Percentiles rank a stretch among this genome's conserved stretches.
Evolutionary conservation across 805 yeast species (phyloP).

Genomic region (Pichia gijzeniarum): DNA sequence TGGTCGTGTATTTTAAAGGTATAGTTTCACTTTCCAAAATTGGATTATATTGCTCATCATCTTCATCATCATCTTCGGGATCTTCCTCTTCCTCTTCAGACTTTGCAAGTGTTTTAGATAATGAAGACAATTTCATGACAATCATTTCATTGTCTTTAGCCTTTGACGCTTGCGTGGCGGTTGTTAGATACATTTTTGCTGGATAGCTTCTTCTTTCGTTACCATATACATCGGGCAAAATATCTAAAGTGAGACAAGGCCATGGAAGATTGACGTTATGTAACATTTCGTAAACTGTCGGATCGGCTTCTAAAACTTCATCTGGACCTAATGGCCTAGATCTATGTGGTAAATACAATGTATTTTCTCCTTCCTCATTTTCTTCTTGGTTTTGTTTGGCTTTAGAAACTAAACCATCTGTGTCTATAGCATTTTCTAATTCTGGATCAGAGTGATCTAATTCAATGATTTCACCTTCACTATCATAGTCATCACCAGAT

Average conservation of each 20-base stretch:
- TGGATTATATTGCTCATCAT: constrained; percentile 65
- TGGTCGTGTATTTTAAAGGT: constrained; percentile 76
- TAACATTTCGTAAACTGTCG: constrained; percentile 91
- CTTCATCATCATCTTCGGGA: constrained; percentile 66
- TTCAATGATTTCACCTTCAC: constrained; percentile 85
- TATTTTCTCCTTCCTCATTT: constrained; percentile 17
- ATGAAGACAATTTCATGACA: constrained; percentile 73
- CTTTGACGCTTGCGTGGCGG: constrained; percentile 90
- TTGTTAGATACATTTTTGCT: constrained; percentile 74
- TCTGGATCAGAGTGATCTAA: constrained; percentile 56
- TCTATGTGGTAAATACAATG: constrained; percentile 80
- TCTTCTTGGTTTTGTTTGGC: constrained; percentile 33
- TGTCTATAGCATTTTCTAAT: constrained; percentile 42
- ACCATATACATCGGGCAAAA: constrained; percentile 82
- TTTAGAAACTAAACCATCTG: constrained; percentile 55
- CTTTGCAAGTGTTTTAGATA: constrained; percentile 80
- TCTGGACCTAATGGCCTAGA: constrained; percentile 90
- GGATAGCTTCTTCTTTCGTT: constrained; percentile 86
- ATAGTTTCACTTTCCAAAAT: constrained; percentile 79
- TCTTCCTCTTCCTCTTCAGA: constrained; percentile 75
- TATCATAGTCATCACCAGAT: constrained; percentile 86
- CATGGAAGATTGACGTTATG: constrained; percentile 92
- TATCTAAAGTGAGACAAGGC: constrained; percentile 92
- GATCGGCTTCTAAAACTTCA: constrained; percentile 95
- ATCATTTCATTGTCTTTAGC: constrained; percentile 85